Base-by-base conservation (phyloP, 345 rosid species). In the Sisymbrium altissimum region DNA sequence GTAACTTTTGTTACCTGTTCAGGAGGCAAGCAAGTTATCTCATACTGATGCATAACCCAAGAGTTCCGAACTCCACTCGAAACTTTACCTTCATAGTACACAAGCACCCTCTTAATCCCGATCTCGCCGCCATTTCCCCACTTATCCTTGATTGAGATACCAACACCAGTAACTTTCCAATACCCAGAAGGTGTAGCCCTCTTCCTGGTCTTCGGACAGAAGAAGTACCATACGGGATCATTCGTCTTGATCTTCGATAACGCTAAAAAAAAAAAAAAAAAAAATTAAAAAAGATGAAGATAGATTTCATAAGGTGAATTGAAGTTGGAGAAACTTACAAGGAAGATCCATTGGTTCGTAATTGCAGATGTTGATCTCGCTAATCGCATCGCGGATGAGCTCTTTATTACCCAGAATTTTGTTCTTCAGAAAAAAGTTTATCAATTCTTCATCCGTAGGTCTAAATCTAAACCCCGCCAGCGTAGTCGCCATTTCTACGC, bases 161-260 rank as follows among this genome's bases (percentile, higher is more conserved):
- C 46, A 2, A 4, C 44, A 18, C 89, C 89, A 0, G 82, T 79
- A n/a, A 56, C 12, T 77, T 81, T 84, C 88, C 88, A 86, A 15
- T 13, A 72, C 11, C 90, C 88, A 15, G 14, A 8, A 15, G 9
- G 21, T 2, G 85, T 81, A 3, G 36, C 68, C 70, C 88, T 79
- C 38, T 71, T 68, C 3, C 38, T 21, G 2, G 58, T n/a, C 48
- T 5, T n/a, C 48, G 9, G 49, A n/a, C 9, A 44, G 49, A 15
- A 44, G 49, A 44, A 44, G 49, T 44, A 44, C 49, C 49, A 44
- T 18, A 44, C 49, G 6, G 6, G 49, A 44, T 44, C 49, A 5
- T 44, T n/a, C 2, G 49, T n/a, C 6, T 4, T 3, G 19, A n/a
- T n/a, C 49, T 44, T 41, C 49, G 49, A 44, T 6, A 44, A 44